A percentile compares a stretch with the other conserved stretches of the same genome.
Evolutionary conservation across 345 rosid genomes (phyloP).

Genomic region (Gossypium herbaceum): DNA sequence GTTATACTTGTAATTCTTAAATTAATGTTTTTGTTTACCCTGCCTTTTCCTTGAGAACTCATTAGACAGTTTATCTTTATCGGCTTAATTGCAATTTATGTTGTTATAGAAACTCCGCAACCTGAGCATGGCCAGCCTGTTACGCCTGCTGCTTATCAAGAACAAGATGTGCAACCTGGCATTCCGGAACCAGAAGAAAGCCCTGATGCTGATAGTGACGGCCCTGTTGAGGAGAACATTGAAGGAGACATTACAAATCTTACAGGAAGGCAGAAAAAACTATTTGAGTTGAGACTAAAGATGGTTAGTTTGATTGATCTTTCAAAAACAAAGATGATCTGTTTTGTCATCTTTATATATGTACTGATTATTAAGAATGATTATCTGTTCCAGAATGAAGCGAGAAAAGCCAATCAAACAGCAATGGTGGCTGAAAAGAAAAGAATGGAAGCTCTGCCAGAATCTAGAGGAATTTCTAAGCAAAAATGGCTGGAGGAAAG

Average conservation of each 20-base stretch:
- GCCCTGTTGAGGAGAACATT: constrained; percentile 37
- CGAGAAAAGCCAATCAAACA: constrained; percentile 83
- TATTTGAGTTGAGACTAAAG: constrained; percentile 79
- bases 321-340: constrained; percentile 3
- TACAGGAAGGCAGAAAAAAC: constrained; percentile 75
- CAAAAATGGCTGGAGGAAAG: constrained; percentile 91
- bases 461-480: constrained; percentile 85
- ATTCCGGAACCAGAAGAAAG: constrained; percentile 36
- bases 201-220: constrained; percentile 40
- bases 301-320: constrained; percentile 43
- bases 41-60: neutral
- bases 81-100: neutral
- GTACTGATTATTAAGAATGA: constrained; percentile 1
- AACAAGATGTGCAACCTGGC: constrained; percentile 29
- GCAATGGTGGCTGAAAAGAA: constrained; percentile 90
- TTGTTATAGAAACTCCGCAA: constrained; percentile 34
- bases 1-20: neutral
- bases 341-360: neutral
- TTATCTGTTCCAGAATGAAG: constrained; percentile 52
- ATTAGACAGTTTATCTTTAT: neutral
- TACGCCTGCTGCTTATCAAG: constrained; percentile 25
- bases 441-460: constrained; percentile 77
- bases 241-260: constrained; percentile 60
- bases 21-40: neutral
- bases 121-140: constrained; percentile 27